Percentiles rank a stretch among this genome's conserved stretches.
Evolutionary conservation across 441 rosid species (phyloP).

Genomic region (Gossypium armourianum): DNA sequence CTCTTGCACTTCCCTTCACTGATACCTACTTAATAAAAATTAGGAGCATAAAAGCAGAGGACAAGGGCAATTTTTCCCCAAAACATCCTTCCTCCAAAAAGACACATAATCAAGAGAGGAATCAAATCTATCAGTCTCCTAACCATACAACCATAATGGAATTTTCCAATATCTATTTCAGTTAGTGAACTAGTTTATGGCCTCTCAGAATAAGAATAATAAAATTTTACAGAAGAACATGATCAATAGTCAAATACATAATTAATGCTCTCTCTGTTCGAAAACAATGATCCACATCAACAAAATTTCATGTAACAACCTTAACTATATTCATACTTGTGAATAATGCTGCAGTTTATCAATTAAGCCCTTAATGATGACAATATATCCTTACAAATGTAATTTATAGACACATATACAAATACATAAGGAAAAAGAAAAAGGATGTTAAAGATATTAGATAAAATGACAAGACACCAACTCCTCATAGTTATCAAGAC

Average conservation of each 20-base stretch:
- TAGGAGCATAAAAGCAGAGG: background rate
- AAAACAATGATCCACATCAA: background rate
- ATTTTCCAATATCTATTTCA: background rate
- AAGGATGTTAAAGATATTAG: background rate
- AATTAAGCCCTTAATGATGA: slow-evolving; percentile 6
- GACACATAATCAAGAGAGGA: background rate
- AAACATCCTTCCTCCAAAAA: background rate
- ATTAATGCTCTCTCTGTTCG: background rate
- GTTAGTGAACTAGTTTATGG: background rate
- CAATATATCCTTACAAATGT: background rate
- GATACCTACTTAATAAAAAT: background rate
- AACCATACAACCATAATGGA: background rate
- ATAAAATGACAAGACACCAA: background rate
- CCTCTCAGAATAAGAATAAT: background rate
- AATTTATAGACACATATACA: background rate
- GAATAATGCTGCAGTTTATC: background rate
- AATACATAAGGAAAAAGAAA: background rate
- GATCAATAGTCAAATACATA: background rate
- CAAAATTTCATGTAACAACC: background rate
- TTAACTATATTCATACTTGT: background rate
- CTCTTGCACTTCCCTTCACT: background rate
- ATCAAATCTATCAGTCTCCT: background rate
- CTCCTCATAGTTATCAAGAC: background rate
- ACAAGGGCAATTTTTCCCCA: background rate
- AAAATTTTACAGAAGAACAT: background rate